Conservation (phyloP, 176 grass and related monocot species). For the Oryza meyeriana region DNA sequence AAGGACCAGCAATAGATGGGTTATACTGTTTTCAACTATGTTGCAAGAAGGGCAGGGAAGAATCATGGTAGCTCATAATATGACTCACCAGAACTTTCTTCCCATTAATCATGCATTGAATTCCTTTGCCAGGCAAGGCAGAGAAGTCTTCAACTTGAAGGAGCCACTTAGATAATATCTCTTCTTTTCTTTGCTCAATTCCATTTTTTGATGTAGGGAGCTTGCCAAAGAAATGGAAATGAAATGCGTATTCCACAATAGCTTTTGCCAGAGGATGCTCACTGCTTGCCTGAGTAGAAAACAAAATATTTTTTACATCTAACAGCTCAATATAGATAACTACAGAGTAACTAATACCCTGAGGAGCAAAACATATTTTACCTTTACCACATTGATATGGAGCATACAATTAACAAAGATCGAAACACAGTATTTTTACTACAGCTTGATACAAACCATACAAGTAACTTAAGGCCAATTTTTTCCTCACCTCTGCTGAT, state of each 20-base stretch:
- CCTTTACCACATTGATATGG: not conserved
- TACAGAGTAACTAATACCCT: not conserved
- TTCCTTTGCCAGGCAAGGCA: slow-evolving; percentile 70
- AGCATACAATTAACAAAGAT: not conserved
- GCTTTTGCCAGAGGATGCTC: slow-evolving; percentile 95
- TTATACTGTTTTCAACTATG: not conserved
- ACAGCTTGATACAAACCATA: slow-evolving; percentile 11
- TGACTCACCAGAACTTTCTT: slow-evolving; percentile 80
- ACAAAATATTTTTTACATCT: not conserved
- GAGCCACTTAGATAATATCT: slow-evolving; percentile 66
- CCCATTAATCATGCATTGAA: slow-evolving; percentile 64
- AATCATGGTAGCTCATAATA: slow-evolving; percentile 2
- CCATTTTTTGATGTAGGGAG: slow-evolving; percentile 55
- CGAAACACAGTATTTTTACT: not conserved
- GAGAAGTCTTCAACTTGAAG: slow-evolving; percentile 70
- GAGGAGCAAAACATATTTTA: not conserved
- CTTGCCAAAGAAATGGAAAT: slow-evolving; percentile 91
- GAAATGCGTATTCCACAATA: slow-evolving; percentile 86
- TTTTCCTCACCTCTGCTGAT: slow-evolving; percentile 80
- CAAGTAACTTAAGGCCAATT: not conserved
- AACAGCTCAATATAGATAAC: not conserved
- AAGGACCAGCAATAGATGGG: not conserved
- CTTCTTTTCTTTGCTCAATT: slow-evolving; percentile 56
- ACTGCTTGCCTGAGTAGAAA: slow-evolving; percentile 85
- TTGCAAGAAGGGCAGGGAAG: not conserved